phyloP scores from a whole-genome alignment of 2,329 filamentous ascomycete species.

The Penicillium sp. region DNA sequence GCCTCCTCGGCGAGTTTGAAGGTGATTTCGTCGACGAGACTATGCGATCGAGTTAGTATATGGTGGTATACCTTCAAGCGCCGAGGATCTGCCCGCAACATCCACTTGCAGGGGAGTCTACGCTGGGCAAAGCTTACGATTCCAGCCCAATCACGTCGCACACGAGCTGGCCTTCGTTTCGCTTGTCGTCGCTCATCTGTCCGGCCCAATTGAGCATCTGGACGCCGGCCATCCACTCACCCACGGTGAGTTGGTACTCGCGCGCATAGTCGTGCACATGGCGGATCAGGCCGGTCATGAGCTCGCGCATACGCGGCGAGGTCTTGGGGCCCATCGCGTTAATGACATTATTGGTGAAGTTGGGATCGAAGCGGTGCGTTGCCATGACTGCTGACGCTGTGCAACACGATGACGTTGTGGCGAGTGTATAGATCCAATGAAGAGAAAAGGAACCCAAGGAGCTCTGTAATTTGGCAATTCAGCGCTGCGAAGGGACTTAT shows the following conservation, averaged over 20 bases:
- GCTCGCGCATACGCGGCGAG: slow-evolving; percentile 62
- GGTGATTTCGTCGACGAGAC: slow-evolving; percentile 76
- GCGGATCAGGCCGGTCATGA: slow-evolving; percentile 54
- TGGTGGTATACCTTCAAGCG: too few species aligned
- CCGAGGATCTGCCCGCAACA: too few species aligned
- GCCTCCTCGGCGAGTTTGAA: slow-evolving; percentile 59
- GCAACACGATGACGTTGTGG: too few species aligned
- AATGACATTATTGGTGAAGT: slow-evolving; percentile 67
- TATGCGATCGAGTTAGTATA: slow-evolving; percentile 14
- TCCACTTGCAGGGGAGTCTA: too few species aligned
- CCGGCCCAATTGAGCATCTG: slow-evolving; percentile 61
- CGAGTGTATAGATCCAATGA: too few species aligned
- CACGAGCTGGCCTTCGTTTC: slow-evolving; percentile 62
- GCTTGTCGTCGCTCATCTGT: slow-evolving; percentile 59
- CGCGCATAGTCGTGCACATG: slow-evolving; percentile 60
- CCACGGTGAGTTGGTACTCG: slow-evolving; percentile 57
- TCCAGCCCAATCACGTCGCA: slow-evolving; percentile 60
- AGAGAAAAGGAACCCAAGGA: too few species aligned
- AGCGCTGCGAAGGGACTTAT: too few species aligned
- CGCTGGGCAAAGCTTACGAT: slow-evolving; percentile 47
- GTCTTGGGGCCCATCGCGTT: slow-evolving; percentile 70
- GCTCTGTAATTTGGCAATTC: too few species aligned
- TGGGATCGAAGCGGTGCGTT: slow-evolving; percentile 43
- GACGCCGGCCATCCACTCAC: slow-evolving; percentile 58
- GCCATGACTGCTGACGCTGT: too few species aligned